These are phyloP conservation scores for Rhizophagus sp. DNA, from an alignment of 192 early-diverging fungal species.

Conservation along the genomic window DNA sequence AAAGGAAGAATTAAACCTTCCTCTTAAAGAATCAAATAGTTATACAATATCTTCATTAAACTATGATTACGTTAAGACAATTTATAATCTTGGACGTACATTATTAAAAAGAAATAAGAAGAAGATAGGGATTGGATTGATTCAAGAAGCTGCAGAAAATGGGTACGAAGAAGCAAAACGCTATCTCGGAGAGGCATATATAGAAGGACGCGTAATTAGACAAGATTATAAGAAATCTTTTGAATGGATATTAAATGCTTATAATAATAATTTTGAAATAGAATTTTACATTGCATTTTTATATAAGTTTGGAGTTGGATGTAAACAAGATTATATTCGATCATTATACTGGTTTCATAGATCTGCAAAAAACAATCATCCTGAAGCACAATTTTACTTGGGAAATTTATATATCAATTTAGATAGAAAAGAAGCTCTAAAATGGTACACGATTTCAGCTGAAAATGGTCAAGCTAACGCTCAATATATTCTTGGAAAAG, in stretches of 20 bases:
- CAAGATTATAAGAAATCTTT: not conserved
- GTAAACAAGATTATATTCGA: not conserved
- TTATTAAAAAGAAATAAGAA: not conserved
- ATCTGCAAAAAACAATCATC: not conserved
- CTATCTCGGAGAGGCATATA: not conserved
- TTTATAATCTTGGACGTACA: not conserved
- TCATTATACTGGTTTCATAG: not conserved
- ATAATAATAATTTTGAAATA: not conserved
- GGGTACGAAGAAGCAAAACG: not conserved
- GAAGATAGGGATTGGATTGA: not conserved
- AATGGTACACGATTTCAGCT: not conserved
- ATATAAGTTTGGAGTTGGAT: not conserved
- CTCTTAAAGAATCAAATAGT: too few relatives aligned
- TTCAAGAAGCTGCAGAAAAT: not conserved
- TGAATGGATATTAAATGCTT: not conserved
- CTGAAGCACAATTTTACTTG: not conserved
- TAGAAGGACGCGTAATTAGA: not conserved
- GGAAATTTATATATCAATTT: not conserved
- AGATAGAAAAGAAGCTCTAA: not conserved
- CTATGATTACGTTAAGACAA: not conserved
- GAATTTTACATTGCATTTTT: not conserved
- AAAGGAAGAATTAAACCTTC: not conserved
- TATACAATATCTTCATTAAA: too few relatives aligned
- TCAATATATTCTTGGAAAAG: not conserved
- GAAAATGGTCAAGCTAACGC: not conserved